Evolutionary conservation across 257 asterid species (phyloP).

Genomic region (Jasminum sambac): DNA sequence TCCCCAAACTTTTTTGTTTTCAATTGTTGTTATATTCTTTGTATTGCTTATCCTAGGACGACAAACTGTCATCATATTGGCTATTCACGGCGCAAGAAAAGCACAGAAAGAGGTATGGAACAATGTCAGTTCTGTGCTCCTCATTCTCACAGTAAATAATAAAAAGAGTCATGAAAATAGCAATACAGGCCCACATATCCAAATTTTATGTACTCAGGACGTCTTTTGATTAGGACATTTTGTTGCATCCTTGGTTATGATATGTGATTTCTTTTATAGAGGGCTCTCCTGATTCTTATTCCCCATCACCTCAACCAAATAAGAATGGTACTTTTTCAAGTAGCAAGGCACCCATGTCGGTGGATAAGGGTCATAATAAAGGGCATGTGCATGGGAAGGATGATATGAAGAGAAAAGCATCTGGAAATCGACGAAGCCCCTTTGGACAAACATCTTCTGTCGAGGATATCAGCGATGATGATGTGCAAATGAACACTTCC

Average conservation of each 20-base stretch:
- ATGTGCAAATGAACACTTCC: slow-evolving; percentile 31
- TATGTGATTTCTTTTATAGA: slow-evolving; percentile 38
- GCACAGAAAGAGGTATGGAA: slow-evolving; percentile 48
- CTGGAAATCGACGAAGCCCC: slow-evolving; percentile 36
- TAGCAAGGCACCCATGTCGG: slow-evolving; percentile 34
- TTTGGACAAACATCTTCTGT: slow-evolving; percentile 46
- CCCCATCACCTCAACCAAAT: slow-evolving; percentile 32
- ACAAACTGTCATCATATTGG: slow-evolving; percentile 78
- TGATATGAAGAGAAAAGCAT: slow-evolving; percentile 30
- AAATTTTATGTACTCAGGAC: background rate
- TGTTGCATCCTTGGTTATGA: background rate
- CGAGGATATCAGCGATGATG: slow-evolving; percentile 55
- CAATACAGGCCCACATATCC: background rate
- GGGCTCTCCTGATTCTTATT: slow-evolving; percentile 34
- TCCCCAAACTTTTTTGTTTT: slow-evolving; percentile 1
- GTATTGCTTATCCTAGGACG: slow-evolving; percentile 52
- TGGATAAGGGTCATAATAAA: slow-evolving; percentile 35
- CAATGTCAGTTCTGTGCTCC: background rate
- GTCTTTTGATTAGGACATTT: background rate
- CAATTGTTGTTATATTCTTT: slow-evolving; percentile 15
- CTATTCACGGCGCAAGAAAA: slow-evolving; percentile 63
- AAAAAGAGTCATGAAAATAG: background rate
- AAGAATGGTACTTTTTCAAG: slow-evolving; percentile 27
- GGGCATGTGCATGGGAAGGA: slow-evolving; percentile 39
- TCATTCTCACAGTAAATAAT: background rate